phyloP scores from a whole-genome alignment of 1,284 basidiomycete genomes.

The Apiotrichum sp. region DNA sequence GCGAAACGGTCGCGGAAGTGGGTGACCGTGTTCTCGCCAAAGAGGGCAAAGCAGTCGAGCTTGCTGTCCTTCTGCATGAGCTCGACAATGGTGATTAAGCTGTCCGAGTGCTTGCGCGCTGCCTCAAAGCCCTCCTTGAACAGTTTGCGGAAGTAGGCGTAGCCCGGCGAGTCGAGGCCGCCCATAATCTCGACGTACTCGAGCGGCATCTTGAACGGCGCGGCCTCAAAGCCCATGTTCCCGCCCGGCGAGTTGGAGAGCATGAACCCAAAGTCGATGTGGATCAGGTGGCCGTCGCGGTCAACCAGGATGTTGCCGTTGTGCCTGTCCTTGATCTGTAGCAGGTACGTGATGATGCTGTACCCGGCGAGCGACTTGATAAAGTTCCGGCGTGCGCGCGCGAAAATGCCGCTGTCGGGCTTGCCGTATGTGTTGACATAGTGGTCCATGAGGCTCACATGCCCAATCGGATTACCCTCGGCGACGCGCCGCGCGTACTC shows the following conservation, averaged over 20 bases:
- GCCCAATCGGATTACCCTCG: conserved; percentile 64
- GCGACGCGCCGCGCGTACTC: conserved; percentile 85
- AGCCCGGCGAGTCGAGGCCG: conserved; percentile 70
- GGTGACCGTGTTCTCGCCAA: conserved; percentile 82
- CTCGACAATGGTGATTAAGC: conserved; percentile 92
- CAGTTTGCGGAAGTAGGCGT: conserved; percentile 74
- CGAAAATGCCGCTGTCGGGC: conserved; percentile 74
- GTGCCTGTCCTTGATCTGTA: conserved; percentile 98
- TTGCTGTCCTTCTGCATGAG: conserved; percentile 95
- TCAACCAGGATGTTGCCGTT: conserved; percentile 98
- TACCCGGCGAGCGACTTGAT: conserved; percentile 93
- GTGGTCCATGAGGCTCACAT: conserved; percentile 83
- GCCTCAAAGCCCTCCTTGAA: conserved; percentile 92
- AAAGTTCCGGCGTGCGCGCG: conserved; percentile 81
- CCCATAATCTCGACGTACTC: conserved; percentile 97
- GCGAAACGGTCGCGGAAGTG: conserved; percentile 91
- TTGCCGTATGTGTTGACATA: conserved; percentile 86
- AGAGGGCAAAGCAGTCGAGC: conserved; percentile 84
- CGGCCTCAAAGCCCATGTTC: conserved; percentile 96
- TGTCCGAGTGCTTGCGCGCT: conserved; percentile 91
- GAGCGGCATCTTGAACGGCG: conserved; percentile 89
- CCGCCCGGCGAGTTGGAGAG: conserved; percentile 88
- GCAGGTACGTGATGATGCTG: conserved; percentile 86
- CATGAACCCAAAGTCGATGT: conserved; percentile 99
- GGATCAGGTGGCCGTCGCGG: conserved; percentile 70